A percentile compares a stretch with the other conserved stretches of the same genome.
Evolutionary conservation across 1,139 yeast species (phyloP).

Genomic region (Scheffersomyces lignicola): DNA sequence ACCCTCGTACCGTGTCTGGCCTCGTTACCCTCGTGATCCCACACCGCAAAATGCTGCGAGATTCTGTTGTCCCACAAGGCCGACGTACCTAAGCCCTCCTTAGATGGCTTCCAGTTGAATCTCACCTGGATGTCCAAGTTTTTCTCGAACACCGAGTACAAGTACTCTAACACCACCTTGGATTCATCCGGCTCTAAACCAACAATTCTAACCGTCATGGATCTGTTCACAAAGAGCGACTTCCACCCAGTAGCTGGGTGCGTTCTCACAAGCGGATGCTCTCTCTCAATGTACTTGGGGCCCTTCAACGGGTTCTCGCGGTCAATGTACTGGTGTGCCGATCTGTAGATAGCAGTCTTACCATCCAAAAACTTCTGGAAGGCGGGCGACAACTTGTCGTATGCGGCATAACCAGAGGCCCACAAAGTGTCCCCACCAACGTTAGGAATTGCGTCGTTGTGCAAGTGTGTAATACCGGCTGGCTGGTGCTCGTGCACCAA

Average conservation of each 20-base stretch:
- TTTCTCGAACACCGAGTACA: constrained; percentile 32
- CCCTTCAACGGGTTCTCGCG: constrained; percentile 34
- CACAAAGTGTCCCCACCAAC: constrained; percentile 41
- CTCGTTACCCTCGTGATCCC: constrained; percentile 51
- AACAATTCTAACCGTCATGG: constrained; percentile 38
- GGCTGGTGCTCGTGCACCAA: constrained; percentile 39
- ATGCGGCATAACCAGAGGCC: constrained; percentile 40
- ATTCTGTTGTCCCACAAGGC: constrained; percentile 62
- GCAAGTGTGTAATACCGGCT: constrained; percentile 40
- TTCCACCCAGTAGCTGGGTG: constrained; percentile 48
- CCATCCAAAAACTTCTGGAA: constrained; percentile 38
- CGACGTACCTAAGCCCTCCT: constrained; percentile 51
- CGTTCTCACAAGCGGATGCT: constrained; percentile 41
- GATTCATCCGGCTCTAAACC: constrained; percentile 38
- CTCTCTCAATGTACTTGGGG: constrained; percentile 35
- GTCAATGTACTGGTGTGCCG: constrained; percentile 36
- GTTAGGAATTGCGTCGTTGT: constrained; percentile 33
- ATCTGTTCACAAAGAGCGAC: constrained; percentile 35
- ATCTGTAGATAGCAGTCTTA: constrained; percentile 35
- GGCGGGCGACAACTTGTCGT: constrained; percentile 38
- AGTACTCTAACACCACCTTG: constrained; percentile 30
- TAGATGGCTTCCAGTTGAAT: constrained; percentile 53
- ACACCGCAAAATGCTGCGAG: constrained; percentile 50
- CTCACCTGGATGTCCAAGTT: constrained; percentile 50
- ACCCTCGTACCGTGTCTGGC: constrained; percentile 62